phyloP scores from a whole-genome alignment of 2,329 filamentous ascomycete genomes.

The Alternaria sp. region DNA sequence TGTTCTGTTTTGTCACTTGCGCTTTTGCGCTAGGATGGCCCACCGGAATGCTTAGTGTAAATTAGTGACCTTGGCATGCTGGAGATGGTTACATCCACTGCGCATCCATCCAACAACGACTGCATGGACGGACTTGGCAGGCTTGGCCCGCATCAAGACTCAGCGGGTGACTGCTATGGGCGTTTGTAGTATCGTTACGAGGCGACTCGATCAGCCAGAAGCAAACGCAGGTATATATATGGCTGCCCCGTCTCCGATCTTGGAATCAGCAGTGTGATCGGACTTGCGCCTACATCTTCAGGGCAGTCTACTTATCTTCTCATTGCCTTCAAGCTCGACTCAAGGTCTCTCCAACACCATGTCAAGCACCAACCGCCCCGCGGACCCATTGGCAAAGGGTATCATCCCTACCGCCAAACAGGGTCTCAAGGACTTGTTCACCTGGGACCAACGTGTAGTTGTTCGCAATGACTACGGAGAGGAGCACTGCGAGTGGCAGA shows the following conservation, averaged over 20 bases:
- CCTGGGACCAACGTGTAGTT: slow-evolving; percentile 77
- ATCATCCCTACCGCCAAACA: slow-evolving; percentile 71
- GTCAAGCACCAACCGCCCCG: slow-evolving; percentile 57
- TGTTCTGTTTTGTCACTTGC: slow-evolving; percentile 29
- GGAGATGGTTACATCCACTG: slow-evolving; percentile 34
- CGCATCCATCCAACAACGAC: slow-evolving; percentile 25
- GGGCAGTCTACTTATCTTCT: slow-evolving; percentile 8
- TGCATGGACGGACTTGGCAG: slow-evolving; percentile 40
- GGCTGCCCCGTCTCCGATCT: slow-evolving; percentile 13
- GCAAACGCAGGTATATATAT: slow-evolving; percentile 30
- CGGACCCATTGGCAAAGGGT: slow-evolving; percentile 73
- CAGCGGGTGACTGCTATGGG: slow-evolving; percentile 30
- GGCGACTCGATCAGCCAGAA: slow-evolving; percentile 18
- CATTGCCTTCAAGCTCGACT: slow-evolving; percentile 12
- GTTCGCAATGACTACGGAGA: slow-evolving; percentile 72
- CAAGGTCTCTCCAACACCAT: slow-evolving; percentile 29
- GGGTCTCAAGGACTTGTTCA: slow-evolving; percentile 70
- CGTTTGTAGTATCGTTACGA: slow-evolving; percentile 23
- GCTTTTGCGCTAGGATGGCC: slow-evolving; percentile 18
- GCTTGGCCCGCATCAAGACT: slow-evolving; percentile 41
- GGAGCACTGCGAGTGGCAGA: slow-evolving; percentile 71
- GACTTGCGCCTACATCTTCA: slow-evolving; percentile 25
- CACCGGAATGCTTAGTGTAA: slow-evolving; percentile 35
- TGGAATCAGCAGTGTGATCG: slow-evolving; percentile 22
- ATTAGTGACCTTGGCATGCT: slow-evolving; percentile 37